These are phyloP conservation scores for Aureococcus anophagefferens DNA, from an alignment of 108 stramenopile genomes.

Conservation along the genomic window DNA sequence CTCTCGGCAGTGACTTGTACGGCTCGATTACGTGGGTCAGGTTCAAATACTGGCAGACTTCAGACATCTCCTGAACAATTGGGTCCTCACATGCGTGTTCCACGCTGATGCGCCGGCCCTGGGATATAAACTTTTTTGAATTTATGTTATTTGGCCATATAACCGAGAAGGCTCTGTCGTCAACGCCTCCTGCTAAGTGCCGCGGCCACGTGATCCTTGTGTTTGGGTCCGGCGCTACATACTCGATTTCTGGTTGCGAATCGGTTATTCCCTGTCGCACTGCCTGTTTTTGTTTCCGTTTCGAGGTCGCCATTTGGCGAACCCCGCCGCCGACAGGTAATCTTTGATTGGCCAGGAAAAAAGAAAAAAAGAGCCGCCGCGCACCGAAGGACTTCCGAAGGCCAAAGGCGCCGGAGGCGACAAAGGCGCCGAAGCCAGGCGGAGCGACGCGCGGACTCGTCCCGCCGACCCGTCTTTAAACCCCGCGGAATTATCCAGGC, in stretches of 20 bases:
- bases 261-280: no score
- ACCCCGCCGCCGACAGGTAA: no score
- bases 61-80: slow-evolving; percentile 1
- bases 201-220: not conserved
- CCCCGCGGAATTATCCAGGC: no score
- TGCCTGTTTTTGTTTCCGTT: no score
- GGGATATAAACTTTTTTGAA: not conserved
- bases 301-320: no score
- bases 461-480: no score
- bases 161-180: not conserved
- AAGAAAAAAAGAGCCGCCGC: no score
- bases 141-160: slow-evolving; percentile 3
- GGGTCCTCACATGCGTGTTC: slow-evolving; percentile 4
- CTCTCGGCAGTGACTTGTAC: not conserved
- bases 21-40: slow-evolving; percentile 6
- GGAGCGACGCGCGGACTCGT: no score
- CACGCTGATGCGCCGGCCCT: not conserved
- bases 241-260: not conserved
- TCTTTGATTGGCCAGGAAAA: no score
- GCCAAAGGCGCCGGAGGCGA: no score
- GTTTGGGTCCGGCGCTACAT: not conserved
- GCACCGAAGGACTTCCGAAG: no score
- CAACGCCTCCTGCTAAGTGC: not conserved
- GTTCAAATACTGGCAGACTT: slow-evolving; percentile 5
- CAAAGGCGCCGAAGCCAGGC: no score